Conservation (phyloP, 768 basidiomycete species). For the Amyloporia xantha region DNA sequence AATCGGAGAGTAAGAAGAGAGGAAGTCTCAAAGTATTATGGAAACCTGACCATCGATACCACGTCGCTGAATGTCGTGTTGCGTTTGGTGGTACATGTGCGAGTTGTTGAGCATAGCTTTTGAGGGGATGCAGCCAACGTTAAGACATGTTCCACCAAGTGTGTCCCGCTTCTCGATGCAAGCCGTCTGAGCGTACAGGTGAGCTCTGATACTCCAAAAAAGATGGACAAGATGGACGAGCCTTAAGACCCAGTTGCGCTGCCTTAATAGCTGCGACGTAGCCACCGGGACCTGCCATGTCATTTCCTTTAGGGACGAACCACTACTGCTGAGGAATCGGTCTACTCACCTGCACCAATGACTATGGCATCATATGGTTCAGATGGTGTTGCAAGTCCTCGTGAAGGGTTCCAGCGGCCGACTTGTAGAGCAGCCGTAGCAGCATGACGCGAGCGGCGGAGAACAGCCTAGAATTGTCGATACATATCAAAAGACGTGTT, state of each 20-base stretch:
- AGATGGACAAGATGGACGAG: slow-evolving; percentile 25
- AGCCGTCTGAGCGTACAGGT: slow-evolving; percentile 57
- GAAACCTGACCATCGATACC: slow-evolving; percentile 85
- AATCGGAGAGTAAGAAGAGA: slow-evolving; percentile 32
- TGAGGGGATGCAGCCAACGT: slow-evolving; percentile 98
- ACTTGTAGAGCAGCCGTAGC: slow-evolving; percentile 20
- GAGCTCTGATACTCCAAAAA: background rate
- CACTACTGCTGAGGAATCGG: background rate
- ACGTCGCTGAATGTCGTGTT: slow-evolving; percentile 81
- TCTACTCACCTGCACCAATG: slow-evolving; percentile 81
- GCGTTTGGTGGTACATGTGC: slow-evolving; percentile 91
- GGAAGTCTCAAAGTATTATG: background rate
- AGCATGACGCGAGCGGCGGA: slow-evolving; percentile 13
- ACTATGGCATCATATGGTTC: slow-evolving; percentile 89
- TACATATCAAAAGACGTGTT: background rate
- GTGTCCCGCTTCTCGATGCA: slow-evolving; percentile 96
- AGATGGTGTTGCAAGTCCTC: slow-evolving; percentile 63
- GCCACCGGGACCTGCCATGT: slow-evolving; percentile 76
- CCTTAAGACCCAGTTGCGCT: slow-evolving; percentile 93
- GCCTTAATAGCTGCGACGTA: slow-evolving; percentile 99
- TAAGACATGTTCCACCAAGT: slow-evolving; percentile 95
- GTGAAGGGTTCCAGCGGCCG: slow-evolving; percentile 39
- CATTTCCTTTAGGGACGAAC: too few species aligned
- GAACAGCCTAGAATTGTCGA: slow-evolving; percentile 9
- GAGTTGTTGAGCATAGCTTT: slow-evolving; percentile 99